Conservation (phyloP, 257 asterid genomes). For the Pogostemon cablin region DNA sequence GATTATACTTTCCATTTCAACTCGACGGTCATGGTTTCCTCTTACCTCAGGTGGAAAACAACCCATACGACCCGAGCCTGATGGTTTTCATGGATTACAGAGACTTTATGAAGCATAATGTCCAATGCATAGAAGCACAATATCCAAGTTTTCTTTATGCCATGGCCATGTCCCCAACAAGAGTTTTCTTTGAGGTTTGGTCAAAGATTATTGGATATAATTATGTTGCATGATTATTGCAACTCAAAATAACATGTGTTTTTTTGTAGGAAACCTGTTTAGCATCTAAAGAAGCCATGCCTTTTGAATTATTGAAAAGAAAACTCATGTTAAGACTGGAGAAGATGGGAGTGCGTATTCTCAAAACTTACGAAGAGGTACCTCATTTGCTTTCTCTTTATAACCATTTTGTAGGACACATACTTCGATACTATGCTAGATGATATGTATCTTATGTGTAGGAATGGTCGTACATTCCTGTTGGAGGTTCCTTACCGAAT, state of each 20-base stretch:
- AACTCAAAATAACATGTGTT: conserved; percentile 19
- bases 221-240: neutral
- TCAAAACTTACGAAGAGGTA: conserved; percentile 89
- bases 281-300: conserved; percentile 98
- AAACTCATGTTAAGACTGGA: conserved; percentile 87
- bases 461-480: conserved; percentile 99
- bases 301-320: conserved; percentile 76
- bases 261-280: conserved; percentile 85
- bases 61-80: conserved; percentile 85
- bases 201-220: conserved; percentile 13
- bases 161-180: conserved; percentile 85
- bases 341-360: conserved; percentile 80
- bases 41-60: conserved; percentile 79
- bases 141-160: conserved; percentile 98
- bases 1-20: conserved; percentile 6
- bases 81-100: conserved; percentile 99
- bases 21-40: neutral
- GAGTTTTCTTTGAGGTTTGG: conserved; percentile 89
- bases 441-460: conserved; percentile 35
- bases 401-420: conserved; percentile 1
- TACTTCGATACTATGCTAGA: conserved; percentile 7
- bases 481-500: conserved; percentile 97
- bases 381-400: conserved; percentile 4
- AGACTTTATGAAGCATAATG: conserved; percentile 57
- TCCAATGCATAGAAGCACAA: conserved; percentile 60